Base-by-base conservation (phyloP, 108 stramenopile genomes). In the Poteriospumella lacustris region DNA sequence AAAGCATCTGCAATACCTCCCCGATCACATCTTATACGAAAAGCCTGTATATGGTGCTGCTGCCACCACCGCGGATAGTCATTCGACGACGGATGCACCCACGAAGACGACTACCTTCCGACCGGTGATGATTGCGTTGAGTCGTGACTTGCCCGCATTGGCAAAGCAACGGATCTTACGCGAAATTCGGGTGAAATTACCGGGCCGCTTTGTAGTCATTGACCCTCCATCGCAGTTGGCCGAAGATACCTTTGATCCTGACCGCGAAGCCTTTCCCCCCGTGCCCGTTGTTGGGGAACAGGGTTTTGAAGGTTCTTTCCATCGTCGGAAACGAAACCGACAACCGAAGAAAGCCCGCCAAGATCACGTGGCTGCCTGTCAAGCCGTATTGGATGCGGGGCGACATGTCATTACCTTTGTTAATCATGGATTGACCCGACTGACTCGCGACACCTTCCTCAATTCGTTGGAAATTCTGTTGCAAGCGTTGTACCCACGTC, bases 401-500 rank as follows among this genome's bases (percentile, higher is more conserved):
- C 26, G 36, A 42, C 28, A 44, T 44, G 31, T 73, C 12, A 73
- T 73, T 3, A 73, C 36, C 9, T 5, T 3, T 42, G 36, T 73
- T 29, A 31, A 73, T 73, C 41, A 42, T 42, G 70, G 70, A 73
- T 38, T 73, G 41, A 73, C 70, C 9, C 41, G 31, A 42, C 9
- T 34, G 9, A 73, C 70, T 42, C 36, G 70, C 5, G 31, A 52
- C 31, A 56, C 9, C 15, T 73, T 73, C 42, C 31, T 73, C 12
- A 5, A 73, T 26, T 5, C 12, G 9, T 38, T 29, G 15, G 28
- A 44, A n/a, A 5, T 73, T 12, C 5, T 38, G 5, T 15, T 73
- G 36, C 41, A 56, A 34, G 43, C 29, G 26, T 24, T 73, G 3
- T 5, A 33, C 5, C 70, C 70, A 12, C 26, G 26, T 24, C 70